Conservation (phyloP, 768 basidiomycete genomes). For the Naganishia antarctica region DNA sequence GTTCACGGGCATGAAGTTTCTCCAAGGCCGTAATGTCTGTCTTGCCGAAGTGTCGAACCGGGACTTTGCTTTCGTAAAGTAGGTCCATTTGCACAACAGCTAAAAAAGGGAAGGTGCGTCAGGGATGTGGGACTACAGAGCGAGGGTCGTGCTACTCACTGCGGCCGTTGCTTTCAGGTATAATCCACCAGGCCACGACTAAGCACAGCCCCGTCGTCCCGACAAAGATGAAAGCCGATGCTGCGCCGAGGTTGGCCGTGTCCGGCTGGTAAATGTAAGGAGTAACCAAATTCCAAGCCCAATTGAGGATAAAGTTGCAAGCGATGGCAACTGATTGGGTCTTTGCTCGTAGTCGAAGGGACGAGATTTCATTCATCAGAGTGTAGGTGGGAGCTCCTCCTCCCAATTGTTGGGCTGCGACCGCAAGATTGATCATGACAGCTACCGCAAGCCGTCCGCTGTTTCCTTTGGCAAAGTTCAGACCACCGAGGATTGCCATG, state of each 20-base stretch:
- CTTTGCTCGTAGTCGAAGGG: conserved; percentile 25
- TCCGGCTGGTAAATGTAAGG: conserved; percentile 24
- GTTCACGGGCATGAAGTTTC: conserved; percentile 11
- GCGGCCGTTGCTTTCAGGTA: conserved; percentile 29
- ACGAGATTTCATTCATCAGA: conserved; percentile 26
- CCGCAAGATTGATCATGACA: conserved; percentile 25
- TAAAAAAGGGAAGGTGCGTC: not conserved
- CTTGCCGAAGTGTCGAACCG: conserved; percentile 15
- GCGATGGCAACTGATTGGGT: conserved; percentile 26
- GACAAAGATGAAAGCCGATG: conserved; percentile 24
- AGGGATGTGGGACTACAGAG: not conserved
- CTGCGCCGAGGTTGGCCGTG: conserved; percentile 23
- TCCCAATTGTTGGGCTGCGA: conserved; percentile 24
- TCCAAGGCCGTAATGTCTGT: conserved; percentile 17
- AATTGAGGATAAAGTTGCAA: conserved; percentile 18
- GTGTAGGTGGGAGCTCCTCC: conserved; percentile 24
- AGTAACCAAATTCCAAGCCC: conserved; percentile 17
- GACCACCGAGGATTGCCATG: conserved; percentile 17
- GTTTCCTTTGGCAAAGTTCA: conserved; percentile 12
- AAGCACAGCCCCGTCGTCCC: conserved; percentile 24
- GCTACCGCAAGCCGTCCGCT: conserved; percentile 13
- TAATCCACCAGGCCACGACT: conserved; percentile 19
- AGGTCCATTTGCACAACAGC: conserved; percentile 26
- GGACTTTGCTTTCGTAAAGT: conserved; percentile 24
- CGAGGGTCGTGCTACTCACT: conserved; percentile 26